These are phyloP conservation scores for Trichocladium uniseriatum DNA, from an alignment of 495 filamentous ascomycete species.

Conservation along the genomic window DNA sequence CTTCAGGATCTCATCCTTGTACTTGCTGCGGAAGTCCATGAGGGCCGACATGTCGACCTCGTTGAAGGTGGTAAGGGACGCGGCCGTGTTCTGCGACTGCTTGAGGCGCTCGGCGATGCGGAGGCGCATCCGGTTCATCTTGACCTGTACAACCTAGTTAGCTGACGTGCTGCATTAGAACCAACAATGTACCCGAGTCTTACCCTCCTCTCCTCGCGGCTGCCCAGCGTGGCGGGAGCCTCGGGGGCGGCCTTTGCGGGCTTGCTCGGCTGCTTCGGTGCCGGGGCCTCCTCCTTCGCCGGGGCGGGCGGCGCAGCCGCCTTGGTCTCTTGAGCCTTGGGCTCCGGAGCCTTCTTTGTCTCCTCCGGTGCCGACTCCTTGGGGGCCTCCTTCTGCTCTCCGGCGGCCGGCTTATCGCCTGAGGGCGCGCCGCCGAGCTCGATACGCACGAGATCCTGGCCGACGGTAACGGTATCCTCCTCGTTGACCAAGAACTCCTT, in stretches of 20 bases:
- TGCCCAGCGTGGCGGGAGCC: conserved; percentile 47
- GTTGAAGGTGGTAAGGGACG: conserved; percentile 96
- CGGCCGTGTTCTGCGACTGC: conserved; percentile 98
- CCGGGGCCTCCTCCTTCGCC: conserved; percentile 18
- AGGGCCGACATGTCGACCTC: conserved; percentile 98
- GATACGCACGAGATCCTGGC: conserved; percentile 78
- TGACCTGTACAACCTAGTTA: conserved; percentile 52
- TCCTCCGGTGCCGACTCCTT: conserved; percentile 48
- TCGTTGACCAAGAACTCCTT: conserved; percentile 89
- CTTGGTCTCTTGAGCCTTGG: conserved; percentile 30
- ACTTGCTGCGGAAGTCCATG: conserved; percentile 93
- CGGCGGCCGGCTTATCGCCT: conserved; percentile 39
- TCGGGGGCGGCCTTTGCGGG: conserved; percentile 34
- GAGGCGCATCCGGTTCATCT: conserved; percentile 99
- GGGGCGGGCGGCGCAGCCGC: conserved; percentile 27
- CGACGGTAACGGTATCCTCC: conserved; percentile 92
- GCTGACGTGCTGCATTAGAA: neutral
- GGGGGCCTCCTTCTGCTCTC: conserved; percentile 52
- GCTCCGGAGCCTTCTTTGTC: conserved; percentile 38
- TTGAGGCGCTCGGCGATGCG: conserved; percentile 95
- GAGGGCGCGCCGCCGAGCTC: conserved; percentile 62
- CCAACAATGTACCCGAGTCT: conserved; percentile 15
- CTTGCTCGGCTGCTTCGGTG: conserved; percentile 39
- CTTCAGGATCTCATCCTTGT: conserved; percentile 94
- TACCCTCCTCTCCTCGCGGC: conserved; percentile 83